Percentiles rank a stretch among this genome's conserved stretches.
Evolutionary conservation across 1,139 yeast genomes (phyloP).

Genomic region (Zygoascus meyerae): DNA sequence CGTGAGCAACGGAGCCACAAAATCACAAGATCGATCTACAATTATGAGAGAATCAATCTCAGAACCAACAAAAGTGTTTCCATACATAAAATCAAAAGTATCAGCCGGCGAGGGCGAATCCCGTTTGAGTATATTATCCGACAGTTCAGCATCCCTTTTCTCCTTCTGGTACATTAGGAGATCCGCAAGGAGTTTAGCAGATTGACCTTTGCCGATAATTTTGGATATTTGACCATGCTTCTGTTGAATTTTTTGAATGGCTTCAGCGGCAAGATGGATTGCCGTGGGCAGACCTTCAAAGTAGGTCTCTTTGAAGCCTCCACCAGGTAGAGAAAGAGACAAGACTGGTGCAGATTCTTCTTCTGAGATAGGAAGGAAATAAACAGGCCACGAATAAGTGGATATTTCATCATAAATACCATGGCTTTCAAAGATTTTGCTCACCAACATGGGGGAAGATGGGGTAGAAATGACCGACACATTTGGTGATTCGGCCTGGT

Average conservation of each 20-base stretch:
- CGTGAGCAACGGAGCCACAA: constrained; percentile 60
- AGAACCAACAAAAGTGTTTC: constrained; percentile 31
- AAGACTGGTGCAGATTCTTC: constrained; percentile 18
- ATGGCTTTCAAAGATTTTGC: constrained; percentile 30
- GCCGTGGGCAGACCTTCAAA: constrained; percentile 35
- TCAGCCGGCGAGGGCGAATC: constrained; percentile 8
- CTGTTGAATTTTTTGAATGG: constrained; percentile 35
- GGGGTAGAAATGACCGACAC: constrained; percentile 32
- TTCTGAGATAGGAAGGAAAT: constrained; percentile 27
- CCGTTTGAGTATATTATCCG: constrained; percentile 10
- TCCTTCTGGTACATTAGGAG: constrained; percentile 27
- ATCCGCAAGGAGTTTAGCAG: constrained; percentile 39
- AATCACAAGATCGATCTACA: constrained; percentile 72
- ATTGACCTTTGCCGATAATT: constrained; percentile 46
- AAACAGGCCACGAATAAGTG: constrained; percentile 33
- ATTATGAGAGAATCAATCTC: constrained; percentile 50
- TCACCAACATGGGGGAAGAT: constrained; percentile 31
- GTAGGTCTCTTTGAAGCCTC: constrained; percentile 34
- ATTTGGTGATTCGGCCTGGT: constrained; percentile 14
- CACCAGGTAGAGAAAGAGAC: constrained; percentile 31
- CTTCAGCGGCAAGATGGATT: constrained; percentile 39
- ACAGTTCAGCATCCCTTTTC: constrained; percentile 22
- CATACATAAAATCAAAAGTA: constrained; percentile 27
- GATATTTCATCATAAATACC: constrained; percentile 37
- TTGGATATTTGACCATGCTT: constrained; percentile 36